phyloP scores from a whole-genome alignment of 108 stramenopile genomes.

The Parmales sp. region DNA sequence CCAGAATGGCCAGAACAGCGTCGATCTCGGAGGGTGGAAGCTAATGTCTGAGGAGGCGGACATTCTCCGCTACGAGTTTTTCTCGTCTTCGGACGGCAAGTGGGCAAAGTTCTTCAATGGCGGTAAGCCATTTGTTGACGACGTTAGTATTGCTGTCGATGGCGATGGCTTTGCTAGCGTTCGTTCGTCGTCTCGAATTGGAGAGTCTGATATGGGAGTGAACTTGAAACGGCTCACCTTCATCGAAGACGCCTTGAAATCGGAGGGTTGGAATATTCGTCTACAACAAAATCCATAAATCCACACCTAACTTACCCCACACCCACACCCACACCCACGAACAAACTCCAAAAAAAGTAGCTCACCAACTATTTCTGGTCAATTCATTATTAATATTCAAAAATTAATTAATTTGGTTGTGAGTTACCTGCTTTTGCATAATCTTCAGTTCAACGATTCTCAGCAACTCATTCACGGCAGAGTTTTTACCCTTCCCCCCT shows the following conservation, averaged over 20 bases:
- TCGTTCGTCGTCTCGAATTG: conserved; percentile 52
- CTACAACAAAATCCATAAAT: no score
- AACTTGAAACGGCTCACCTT: conserved; percentile 55
- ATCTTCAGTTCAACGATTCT: no score
- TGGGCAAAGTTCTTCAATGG: conserved; percentile 74
- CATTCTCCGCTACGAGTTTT: background rate
- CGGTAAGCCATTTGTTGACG: conserved; percentile 75
- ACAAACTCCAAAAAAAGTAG: no score
- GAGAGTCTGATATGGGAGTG: conserved; percentile 71
- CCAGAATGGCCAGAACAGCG: conserved; percentile 27
- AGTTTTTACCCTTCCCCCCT: no score
- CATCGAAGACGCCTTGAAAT: conserved; percentile 30
- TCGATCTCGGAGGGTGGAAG: background rate
- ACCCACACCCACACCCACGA: no score
- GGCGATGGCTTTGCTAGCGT: conserved; percentile 45
- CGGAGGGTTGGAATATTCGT: conserved; percentile 52
- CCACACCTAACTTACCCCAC: no score
- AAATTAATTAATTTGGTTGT: no score
- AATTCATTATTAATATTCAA: no score
- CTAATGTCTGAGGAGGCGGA: background rate
- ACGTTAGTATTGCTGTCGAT: conserved; percentile 49
- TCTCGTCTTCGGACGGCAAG: background rate
- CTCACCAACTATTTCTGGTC: no score
- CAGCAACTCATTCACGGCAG: no score
- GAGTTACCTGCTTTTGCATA: no score